phyloP scores from a whole-genome alignment of 2,329 filamentous ascomycete species.

The Colletotrichum sp. region DNA sequence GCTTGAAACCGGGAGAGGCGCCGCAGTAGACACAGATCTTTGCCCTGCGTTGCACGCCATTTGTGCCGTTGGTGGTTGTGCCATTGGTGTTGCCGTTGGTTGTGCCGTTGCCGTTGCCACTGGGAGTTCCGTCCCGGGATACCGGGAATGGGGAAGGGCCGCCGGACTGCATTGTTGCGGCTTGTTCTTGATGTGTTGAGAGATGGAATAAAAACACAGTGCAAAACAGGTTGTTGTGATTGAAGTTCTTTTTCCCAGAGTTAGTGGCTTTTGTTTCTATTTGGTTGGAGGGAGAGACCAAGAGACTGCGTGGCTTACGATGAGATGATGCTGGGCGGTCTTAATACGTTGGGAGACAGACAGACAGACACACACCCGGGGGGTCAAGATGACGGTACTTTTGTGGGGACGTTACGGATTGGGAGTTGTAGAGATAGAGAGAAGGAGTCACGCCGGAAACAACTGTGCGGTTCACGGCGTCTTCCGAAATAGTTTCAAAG shows the following conservation, averaged over 20 bases:
- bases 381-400: conserved; percentile 16
- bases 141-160: conserved; percentile 39
- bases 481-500: background rate
- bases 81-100: conserved; percentile 27
- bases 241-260: background rate
- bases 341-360: background rate
- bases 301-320: background rate
- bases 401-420: conserved; percentile 9
- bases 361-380: background rate
- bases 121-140: conserved; percentile 34
- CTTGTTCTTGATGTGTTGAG: background rate
- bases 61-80: conserved; percentile 25
- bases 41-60: conserved; percentile 46
- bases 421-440: background rate
- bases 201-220: background rate
- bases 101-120: conserved; percentile 25
- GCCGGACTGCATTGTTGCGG: conserved; percentile 43
- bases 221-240: background rate
- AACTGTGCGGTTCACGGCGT: background rate
- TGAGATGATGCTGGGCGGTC: background rate
- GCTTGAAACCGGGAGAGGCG: conserved; percentile 74
- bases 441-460: conserved; percentile 4
- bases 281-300: background rate
- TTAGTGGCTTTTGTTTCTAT: background rate
- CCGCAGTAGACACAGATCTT: conserved; percentile 97